phyloP scores from a whole-genome alignment of 1,284 basidiomycete species.

The Moesziomyces sp. region DNA sequence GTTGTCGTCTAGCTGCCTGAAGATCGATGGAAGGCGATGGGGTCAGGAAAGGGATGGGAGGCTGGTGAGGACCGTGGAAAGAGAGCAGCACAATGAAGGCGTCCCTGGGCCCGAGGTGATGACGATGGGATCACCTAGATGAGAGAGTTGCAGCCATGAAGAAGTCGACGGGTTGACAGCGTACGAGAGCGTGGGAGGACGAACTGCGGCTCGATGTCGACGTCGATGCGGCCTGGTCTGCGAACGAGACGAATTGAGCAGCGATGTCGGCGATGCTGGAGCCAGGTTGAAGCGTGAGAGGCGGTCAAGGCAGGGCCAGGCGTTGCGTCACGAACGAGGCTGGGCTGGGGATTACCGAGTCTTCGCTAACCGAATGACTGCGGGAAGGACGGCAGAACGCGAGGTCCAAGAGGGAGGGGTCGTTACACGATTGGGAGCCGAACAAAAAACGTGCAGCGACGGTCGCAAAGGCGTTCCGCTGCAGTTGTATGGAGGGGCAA shows the following conservation, averaged over 20 bases:
- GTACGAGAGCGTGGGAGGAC: constrained; percentile 4
- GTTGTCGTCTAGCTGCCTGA: no score
- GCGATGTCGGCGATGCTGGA: no score
- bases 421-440: constrained; percentile 7
- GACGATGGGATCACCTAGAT: constrained; percentile 25
- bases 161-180: constrained; percentile 9
- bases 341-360: no score
- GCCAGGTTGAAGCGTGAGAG: no score
- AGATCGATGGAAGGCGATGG: neutral
- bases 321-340: neutral
- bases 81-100: constrained; percentile 55
- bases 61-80: constrained; percentile 4
- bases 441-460: no score
- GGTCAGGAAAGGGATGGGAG: neutral
- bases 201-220: constrained; percentile 1
- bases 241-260: no score
- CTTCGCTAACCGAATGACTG: neutral
- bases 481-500: no score
- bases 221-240: neutral
- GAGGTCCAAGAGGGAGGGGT: neutral
- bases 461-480: no score
- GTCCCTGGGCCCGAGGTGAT: constrained; percentile 42
- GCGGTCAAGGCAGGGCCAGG: no score
- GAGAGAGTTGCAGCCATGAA: constrained; percentile 33
- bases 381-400: no score